phyloP scores from a whole-genome alignment of 2,329 filamentous ascomycete species.

The Thielaviopsis punctulata region DNA sequence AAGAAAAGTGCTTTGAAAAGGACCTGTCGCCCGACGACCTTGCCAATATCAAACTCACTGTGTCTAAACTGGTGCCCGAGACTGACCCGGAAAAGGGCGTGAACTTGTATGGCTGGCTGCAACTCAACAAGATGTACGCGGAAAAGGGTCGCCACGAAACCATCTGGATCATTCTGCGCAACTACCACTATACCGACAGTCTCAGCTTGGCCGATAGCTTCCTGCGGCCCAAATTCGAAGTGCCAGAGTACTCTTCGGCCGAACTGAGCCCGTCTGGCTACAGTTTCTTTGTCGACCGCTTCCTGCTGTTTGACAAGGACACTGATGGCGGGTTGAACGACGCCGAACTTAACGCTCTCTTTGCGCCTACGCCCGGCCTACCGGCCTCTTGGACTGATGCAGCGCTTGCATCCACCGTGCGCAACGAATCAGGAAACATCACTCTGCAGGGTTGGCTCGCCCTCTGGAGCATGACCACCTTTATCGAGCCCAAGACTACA shows the following conservation, averaged over 20 bases:
- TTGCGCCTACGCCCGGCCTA: slow-evolving; percentile 81
- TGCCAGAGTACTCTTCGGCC: slow-evolving; percentile 79
- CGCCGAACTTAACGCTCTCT: slow-evolving; percentile 66
- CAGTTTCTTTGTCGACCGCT: slow-evolving; percentile 92
- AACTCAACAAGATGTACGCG: slow-evolving; percentile 88
- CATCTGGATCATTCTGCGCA: slow-evolving; percentile 90
- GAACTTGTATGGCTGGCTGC: slow-evolving; percentile 65
- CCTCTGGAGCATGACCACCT: slow-evolving; percentile 99
- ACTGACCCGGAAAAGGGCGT: slow-evolving; percentile 54
- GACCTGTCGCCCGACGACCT: slow-evolving; percentile 65
- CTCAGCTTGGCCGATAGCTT: slow-evolving; percentile 82
- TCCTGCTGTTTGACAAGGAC: slow-evolving; percentile 88
- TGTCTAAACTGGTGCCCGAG: slow-evolving; percentile 49
- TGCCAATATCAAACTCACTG: slow-evolving; percentile 76
- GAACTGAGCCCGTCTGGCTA: slow-evolving; percentile 90
- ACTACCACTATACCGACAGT: slow-evolving; percentile 93
- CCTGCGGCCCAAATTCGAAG: slow-evolving; percentile 83
- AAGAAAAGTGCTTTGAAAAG: slow-evolving; percentile 83
- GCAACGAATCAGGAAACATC: slow-evolving; percentile 87
- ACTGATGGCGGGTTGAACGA: slow-evolving; percentile 90
- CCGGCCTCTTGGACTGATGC: slow-evolving; percentile 77
- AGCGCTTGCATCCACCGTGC: slow-evolving; percentile 80
- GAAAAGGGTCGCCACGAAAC: slow-evolving; percentile 97
- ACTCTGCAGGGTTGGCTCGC: slow-evolving; percentile 96
- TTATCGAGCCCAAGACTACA: slow-evolving; percentile 85